Evolutionary conservation across 2,329 filamentous ascomycete species (phyloP), one percentile per base, ranked within the genome.

Genomic region (Neonectria neomacrospora): DNA sequence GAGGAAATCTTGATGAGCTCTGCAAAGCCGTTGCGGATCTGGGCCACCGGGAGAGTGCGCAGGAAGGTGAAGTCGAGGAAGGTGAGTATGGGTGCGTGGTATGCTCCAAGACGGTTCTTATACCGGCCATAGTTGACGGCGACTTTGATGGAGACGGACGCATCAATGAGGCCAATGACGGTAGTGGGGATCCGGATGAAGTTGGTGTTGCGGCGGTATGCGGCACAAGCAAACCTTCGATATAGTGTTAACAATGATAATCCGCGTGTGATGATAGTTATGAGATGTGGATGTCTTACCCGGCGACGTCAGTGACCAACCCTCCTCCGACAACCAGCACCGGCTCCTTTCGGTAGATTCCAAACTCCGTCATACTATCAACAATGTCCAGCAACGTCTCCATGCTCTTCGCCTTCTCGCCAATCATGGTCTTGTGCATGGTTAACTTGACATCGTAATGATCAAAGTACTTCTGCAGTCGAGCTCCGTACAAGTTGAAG

Each of bases 1-100:
- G 88, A 90, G 0, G 89, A 90, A 68, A 92, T 92, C 80, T 92
- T 92, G 80, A 92, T 91, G 67, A 92, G 76, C 79, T 92, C 90
- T 20, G 90, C 90, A 67, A 92, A 92, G 0, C 90, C 90, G 64
- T 92, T 92, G 60, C 90, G 83, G 73, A 92, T 89, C 75, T 92
- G 90, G 2, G 88, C 86, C 10, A 82, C 82, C 0, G 90, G 89
- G 0, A 92, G 80, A 1, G 88, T 90, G 48, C 87, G 86, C n/a
- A 92, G 80, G 78, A 92, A 92, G 16, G 83, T 86, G 75, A 92
- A 92, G 76, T 92, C 90, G 48, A 92, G 84, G 80, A 92, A 91
- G 1, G 90, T 92, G 73, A 90, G 88, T 51, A 87, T 83, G 0
- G 90, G 90, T 0, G 90, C 90, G 72, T 92, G 90, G 74, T 92